Evolutionary conservation across 192 early-diverging fungal genomes (phyloP), one percentile per base, ranked within the genome.

Genomic region (Thamnidium elegans): DNA sequence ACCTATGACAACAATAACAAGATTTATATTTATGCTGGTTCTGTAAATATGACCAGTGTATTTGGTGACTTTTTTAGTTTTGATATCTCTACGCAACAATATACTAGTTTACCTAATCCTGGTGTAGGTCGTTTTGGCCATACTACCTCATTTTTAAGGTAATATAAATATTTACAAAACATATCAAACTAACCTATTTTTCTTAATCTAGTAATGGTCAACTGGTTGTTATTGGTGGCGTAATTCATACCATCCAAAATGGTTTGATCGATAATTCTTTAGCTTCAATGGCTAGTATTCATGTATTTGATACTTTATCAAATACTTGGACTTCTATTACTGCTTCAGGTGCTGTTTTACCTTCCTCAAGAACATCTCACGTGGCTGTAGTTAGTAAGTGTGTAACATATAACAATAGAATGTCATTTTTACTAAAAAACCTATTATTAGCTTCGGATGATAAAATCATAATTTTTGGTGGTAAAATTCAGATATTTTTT

Each of bases 1-100:
- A 63, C 65, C 30, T 46, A 55, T 32, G 67, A 61, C 31, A n/a
- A 45, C 7, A 23, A 54, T 6, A 59, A 67, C 47, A 67, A 63
- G 46, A 31, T 67, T 46, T 73, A 73, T 58, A 50, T 73, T 21
- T 73, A 55, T 59, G 71, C 65, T 53, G 71, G 71, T 52, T 48
- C 53, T 2, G 13, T 56, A 15, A 72, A 65, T 53, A 34, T 34
- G 20, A 44, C 47, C 39, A 43, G 42, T 7, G 48, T 55, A 14
- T 60, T 66, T 52, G 32, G 32, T 17, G 68, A 69, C 63, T 58
- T 69, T 6, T 69, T 51, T 44, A 39, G 30, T 4, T 48, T 69
- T 15, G 68, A 69, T 50, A 54, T 43, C 8, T 21, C 19, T 20
- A 42, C 52, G 13, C 39, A 43, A 21, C 60, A 46, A n/a, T 68